Base-by-base conservation (phyloP, 331 rosid genomes). In the Stylosanthes scabra region DNA sequence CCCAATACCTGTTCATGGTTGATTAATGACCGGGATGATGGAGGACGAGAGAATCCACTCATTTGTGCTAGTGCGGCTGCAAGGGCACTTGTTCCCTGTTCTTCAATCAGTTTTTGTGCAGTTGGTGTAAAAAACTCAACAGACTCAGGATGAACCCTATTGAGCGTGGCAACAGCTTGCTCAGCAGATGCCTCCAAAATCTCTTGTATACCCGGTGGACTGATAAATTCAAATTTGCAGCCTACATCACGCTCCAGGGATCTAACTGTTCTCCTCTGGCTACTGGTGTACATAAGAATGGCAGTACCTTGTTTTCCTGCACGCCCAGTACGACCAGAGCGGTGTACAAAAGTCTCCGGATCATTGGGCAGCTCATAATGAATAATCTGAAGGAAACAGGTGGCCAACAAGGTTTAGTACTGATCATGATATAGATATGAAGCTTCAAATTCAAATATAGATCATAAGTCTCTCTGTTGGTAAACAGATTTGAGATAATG, bases 321-420 rank as follows among this genome's bases (percentile, higher is more conserved):
- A 56, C 99, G 97, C 37, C 97, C 99, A 41, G 99, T 95, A 70
- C 99, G 97, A 41, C 99, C 99, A 75, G 99, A 95, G 67, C 99
- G 99, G 71, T 95, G 99, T 28, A 95, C 97, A 62, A 95, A 95
- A 59, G 99, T 95, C 84, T 95, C 99, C 2, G 99, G 91, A 89
- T 95, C 99, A 82, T 95, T 95, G 82, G 99, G 99, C 81, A 95
- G 97, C 70, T 95, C 99, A 55, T 95, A 95, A 86, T 95, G 99
- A 77, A 95, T 95, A 77, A 95, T 11, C 99, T 95, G 83, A 70
- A 77, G 72, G 79, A 68, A 75, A 49, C 42, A 65, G 41, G 39
- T 1, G 39, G 44, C 1, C 34, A 14, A 42, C 52, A 74, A 68
- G 71, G 52, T 10, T 49, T 79, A 65, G 59, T 49, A 55, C 57